Evolutionary conservation across 129 eudicot species (phyloP).

Genomic region (Artemisia tridentata): DNA sequence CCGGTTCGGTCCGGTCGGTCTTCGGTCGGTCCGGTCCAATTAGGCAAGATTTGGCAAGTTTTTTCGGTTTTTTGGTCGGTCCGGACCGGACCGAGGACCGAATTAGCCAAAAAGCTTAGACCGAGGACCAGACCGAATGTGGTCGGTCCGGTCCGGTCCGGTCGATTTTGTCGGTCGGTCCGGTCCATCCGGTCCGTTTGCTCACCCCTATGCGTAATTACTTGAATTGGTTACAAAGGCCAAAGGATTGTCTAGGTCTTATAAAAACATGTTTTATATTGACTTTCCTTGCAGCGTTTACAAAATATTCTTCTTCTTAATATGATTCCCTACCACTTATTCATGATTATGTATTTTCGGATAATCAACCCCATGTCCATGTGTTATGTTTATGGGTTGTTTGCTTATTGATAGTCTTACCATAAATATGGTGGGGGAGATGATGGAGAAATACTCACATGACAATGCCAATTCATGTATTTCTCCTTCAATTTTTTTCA

Average conservation of each 20-base stretch:
- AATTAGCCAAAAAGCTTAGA: too few species aligned
- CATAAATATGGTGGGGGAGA: slow-evolving; percentile 2
- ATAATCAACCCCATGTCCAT: not conserved
- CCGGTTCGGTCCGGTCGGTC: too few species aligned
- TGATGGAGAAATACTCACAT: not conserved
- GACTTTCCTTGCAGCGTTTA: not conserved
- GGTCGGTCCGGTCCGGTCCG: too few species aligned
- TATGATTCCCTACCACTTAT: not conserved
- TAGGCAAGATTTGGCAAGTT: too few species aligned
- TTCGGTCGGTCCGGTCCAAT: too few species aligned
- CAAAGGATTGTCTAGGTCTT: not conserved
- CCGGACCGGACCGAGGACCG: too few species aligned
- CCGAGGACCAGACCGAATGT: too few species aligned
- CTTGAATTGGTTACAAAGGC: not conserved
- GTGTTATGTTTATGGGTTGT: slow-evolving; percentile 11
- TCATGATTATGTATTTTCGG: not conserved
- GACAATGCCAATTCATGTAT: not conserved
- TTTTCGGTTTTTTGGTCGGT: too few species aligned
- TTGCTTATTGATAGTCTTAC: not conserved
- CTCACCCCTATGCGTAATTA: too few species aligned
- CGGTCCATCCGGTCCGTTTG: too few species aligned
- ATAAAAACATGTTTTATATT: not conserved
- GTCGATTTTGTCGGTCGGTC: too few species aligned
- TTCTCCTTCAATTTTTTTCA: not conserved
- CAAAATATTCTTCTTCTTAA: not conserved